Base-by-base conservation (phyloP, 2,329 filamentous ascomycete species). In the Monilinia fructigena region DNA sequence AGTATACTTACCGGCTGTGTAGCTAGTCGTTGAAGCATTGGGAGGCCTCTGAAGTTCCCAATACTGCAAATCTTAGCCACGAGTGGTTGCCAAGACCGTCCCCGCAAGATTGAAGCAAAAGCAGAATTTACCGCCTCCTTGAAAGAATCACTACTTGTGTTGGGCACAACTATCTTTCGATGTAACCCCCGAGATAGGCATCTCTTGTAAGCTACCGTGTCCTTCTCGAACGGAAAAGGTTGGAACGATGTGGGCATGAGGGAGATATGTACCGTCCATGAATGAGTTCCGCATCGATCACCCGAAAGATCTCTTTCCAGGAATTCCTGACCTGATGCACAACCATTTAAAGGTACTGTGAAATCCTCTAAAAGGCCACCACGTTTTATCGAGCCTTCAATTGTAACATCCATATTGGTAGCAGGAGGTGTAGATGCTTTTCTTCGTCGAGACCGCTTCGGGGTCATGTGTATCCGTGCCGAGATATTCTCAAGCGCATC, bases 201-300 rank as follows among this genome's bases (percentile, higher is more conserved):
- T 54, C 85, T 80, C 72, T 86, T 86, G 75, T 87, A 87, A 4
- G 85, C 84, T 52, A 80, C 82, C 18, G 85, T 86, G 70, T 86
- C 84, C 72, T 85, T 85, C 75, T 87, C 85, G 72, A 87, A 87
- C 0, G 85, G 85, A 69, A 86, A 86, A 5, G 84, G 82, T 66
- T 83, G 81, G 45, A 80, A 80, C 16, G 78, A 79, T 56, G 80
- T 82, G 4, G 85, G 85, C 48, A 87, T 78, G 16, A 87, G 79
- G 2, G 85, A 87, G 47, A 87, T 79, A 71, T 87, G 85, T 38
- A 87, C 82, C 1, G 85, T 86, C 85, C 85, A 87, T 6, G 79
- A 76, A 64, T 76, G 78, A 23, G 77, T 74, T 16, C 69, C 72
- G n/a, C 72, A 70, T 23, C 70, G 71, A n/a, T 71, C 54, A 60